phyloP scores from a whole-genome alignment of 257 asterid species.

The Ilex aquifolium region DNA sequence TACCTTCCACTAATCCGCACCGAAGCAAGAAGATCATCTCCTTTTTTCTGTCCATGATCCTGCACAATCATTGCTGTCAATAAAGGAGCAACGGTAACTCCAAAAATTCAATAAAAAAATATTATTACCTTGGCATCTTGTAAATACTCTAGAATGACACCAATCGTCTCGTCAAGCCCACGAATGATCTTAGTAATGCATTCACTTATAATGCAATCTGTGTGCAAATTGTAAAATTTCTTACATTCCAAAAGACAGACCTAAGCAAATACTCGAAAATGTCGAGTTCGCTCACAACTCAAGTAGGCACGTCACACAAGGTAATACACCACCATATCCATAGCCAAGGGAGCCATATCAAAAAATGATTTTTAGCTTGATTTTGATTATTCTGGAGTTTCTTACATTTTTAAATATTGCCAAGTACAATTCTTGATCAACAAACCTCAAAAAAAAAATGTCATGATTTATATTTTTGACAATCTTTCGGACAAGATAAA shows the following conservation, averaged over 20 bases:
- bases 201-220: constrained; percentile 39
- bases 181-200: constrained; percentile 57
- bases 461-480: no score
- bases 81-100: constrained; percentile 11
- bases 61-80: constrained; percentile 23
- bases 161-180: constrained; percentile 74
- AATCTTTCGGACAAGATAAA: no score
- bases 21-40: constrained; percentile 88
- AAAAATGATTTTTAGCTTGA: neutral
- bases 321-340: neutral
- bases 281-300: neutral
- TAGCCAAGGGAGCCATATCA: neutral
- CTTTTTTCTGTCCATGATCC: constrained; percentile 80
- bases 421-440: no score
- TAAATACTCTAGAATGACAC: constrained; percentile 66
- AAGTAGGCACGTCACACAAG: neutral
- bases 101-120: constrained; percentile 10
- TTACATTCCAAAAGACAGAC: neutral
- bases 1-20: constrained; percentile 86
- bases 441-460: no score
- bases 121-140: constrained; percentile 70
- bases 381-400: no score
- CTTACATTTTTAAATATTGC: no score
- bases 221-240: constrained; percentile 36
- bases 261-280: neutral